These are phyloP conservation scores for Trichothecium roseum DNA, from an alignment of 2,329 filamentous ascomycete species.

Conservation along the genomic window DNA sequence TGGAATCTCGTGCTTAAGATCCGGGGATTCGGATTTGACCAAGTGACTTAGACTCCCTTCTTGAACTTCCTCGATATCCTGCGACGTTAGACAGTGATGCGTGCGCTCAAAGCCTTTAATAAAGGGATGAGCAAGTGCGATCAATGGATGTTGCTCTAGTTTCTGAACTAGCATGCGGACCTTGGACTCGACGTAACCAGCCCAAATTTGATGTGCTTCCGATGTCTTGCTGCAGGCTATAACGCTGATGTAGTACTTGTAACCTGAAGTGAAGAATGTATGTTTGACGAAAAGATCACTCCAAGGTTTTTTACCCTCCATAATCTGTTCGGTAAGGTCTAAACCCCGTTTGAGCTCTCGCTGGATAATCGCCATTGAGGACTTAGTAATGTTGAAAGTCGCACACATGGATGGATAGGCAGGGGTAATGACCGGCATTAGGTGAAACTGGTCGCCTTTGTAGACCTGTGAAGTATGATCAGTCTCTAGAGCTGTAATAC, in stretches of 20 bases:
- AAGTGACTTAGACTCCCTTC: constrained; percentile 40
- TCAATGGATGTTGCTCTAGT: constrained; percentile 69
- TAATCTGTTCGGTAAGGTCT: constrained; percentile 70
- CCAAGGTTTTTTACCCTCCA: constrained; percentile 68
- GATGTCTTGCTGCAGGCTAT: constrained; percentile 73
- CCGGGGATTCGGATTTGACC: constrained; percentile 1
- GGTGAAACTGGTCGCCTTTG: constrained; percentile 68
- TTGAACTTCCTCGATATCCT: constrained; percentile 41
- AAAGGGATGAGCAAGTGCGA: constrained; percentile 80
- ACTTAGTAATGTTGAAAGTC: constrained; percentile 85
- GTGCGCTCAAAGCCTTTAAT: constrained; percentile 84
- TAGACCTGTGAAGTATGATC: constrained; percentile 53
- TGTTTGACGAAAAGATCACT: constrained; percentile 82
- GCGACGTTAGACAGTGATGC: constrained; percentile 54
- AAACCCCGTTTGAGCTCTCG: constrained; percentile 71
- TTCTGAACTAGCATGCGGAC: constrained; percentile 75
- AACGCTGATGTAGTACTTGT: constrained; percentile 92
- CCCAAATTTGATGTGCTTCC: constrained; percentile 79
- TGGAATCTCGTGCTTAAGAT: constrained; percentile 23
- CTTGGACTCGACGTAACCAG: constrained; percentile 88
- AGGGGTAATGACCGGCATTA: constrained; percentile 98
- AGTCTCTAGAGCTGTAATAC: no score
- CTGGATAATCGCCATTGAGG: constrained; percentile 75
- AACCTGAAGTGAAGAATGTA: constrained; percentile 84
- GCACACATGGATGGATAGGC: constrained; percentile 97